phyloP scores from a whole-genome alignment of 108 stramenopile genomes.

The Fistulifera pelliculosa region DNA sequence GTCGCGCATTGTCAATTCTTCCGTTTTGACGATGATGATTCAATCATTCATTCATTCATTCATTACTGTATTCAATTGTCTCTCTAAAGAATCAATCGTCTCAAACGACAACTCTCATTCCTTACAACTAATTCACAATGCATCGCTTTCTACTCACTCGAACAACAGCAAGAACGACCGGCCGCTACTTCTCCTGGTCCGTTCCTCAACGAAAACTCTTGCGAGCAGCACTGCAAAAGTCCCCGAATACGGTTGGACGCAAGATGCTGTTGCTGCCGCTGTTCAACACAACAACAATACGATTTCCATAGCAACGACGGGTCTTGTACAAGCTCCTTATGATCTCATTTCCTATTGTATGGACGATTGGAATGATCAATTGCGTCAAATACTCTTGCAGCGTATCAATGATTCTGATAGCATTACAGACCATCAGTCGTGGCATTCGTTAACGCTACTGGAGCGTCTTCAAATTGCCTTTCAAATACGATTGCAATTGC shows the following conservation, averaged over 20 bases:
- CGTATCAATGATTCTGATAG: conserved; percentile 3
- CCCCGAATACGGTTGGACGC: conserved; percentile 69
- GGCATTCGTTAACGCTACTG: background rate
- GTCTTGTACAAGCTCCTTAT: conserved; percentile 40
- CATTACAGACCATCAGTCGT: conserved; percentile 1
- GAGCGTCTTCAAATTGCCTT: conserved; percentile 28
- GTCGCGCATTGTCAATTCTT: too few species aligned
- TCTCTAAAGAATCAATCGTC: too few species aligned
- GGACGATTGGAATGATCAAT: conserved; percentile 62
- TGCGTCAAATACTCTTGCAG: conserved; percentile 26
- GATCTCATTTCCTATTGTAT: conserved; percentile 72
- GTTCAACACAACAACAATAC: conserved; percentile 24
- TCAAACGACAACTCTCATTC: too few species aligned
- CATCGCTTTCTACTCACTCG: too few species aligned
- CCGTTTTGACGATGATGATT: too few species aligned
- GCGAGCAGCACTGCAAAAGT: conserved; percentile 47
- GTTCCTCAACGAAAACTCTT: background rate
- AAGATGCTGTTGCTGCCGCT: conserved; percentile 64
- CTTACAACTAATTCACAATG: too few species aligned
- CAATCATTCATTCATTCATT: too few species aligned
- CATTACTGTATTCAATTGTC: too few species aligned
- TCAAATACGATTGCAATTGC: conserved; percentile 33
- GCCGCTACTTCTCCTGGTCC: background rate
- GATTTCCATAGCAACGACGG: conserved; percentile 57
- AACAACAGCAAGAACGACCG: too few species aligned